A percentile compares a stretch with the other conserved stretches of the same genome.
These are phyloP conservation scores for Candida tunisiensis DNA, from an alignment of 1,139 yeast species.

Conservation along the genomic window DNA sequence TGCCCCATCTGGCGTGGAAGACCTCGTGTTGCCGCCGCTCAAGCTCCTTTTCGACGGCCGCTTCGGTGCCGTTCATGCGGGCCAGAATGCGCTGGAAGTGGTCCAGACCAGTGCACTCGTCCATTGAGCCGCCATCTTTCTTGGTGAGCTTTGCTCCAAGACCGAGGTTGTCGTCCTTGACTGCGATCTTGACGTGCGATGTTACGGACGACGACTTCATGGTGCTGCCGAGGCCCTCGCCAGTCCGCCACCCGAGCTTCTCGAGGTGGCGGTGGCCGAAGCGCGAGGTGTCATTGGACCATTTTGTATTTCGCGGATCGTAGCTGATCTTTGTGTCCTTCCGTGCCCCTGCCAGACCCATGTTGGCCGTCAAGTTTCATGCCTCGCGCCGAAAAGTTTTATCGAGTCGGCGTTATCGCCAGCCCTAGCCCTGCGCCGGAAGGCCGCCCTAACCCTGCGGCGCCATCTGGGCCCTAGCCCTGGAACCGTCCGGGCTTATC, in stretches of 20 bases:
- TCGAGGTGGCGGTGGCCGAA: slow-evolving; percentile 81
- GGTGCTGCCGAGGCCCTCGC: slow-evolving; percentile 64
- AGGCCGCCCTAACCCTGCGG: no score
- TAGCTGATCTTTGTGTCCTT: slow-evolving; percentile 73
- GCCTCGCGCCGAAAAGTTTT: no score
- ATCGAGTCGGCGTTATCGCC: no score
- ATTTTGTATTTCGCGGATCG: slow-evolving; percentile 87
- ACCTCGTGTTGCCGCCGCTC: slow-evolving; percentile 29
- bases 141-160: slow-evolving; percentile 65
- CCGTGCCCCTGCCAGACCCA: slow-evolving; percentile 86
- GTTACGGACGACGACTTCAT: slow-evolving; percentile 39
- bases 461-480: no score
- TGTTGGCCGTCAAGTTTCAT: no score
- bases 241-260: slow-evolving; percentile 84
- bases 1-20: slow-evolving; percentile 72
- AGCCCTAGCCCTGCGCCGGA: no score
- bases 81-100: slow-evolving; percentile 86
- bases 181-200: slow-evolving; percentile 63
- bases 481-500: no score
- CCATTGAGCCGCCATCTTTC: slow-evolving; percentile 37
- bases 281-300: slow-evolving; percentile 76
- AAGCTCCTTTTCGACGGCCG: slow-evolving; percentile 13
- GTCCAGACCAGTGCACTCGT: slow-evolving; percentile 75
- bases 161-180: slow-evolving; percentile 73
- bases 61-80: slow-evolving; percentile 34